These are phyloP conservation scores for Mucor ambiguus DNA, from an alignment of 371 early-diverging fungal genomes.

Conservation along the genomic window DNA sequence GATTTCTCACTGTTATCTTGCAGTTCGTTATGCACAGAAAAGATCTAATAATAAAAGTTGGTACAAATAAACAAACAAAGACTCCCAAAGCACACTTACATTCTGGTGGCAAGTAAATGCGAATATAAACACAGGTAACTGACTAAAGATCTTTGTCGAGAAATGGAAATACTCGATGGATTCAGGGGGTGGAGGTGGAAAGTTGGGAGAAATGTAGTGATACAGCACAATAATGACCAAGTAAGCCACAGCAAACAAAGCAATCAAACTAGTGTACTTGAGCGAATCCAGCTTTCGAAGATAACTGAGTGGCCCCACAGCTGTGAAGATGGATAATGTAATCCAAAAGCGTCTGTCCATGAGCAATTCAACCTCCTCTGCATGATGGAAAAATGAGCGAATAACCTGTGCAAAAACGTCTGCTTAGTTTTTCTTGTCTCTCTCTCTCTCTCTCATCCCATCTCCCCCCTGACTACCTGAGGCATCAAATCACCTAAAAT, in stretches of 20 bases:
- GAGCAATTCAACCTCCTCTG: slow-evolving; percentile 29
- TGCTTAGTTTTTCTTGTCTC: background rate
- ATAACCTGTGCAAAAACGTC: slow-evolving; percentile 27
- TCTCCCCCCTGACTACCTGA: slow-evolving; percentile 44
- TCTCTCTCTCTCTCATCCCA: background rate
- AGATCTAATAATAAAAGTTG: slow-evolving; percentile 58
- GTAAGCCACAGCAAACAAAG: slow-evolving; percentile 90
- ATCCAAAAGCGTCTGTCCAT: slow-evolving; percentile 86
- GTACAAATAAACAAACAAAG: background rate
- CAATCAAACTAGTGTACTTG: slow-evolving; percentile 92
- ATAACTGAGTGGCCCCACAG: slow-evolving; percentile 82
- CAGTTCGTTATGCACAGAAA: slow-evolving; percentile 93
- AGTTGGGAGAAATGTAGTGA: slow-evolving; percentile 66
- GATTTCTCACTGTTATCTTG: slow-evolving; percentile 73
- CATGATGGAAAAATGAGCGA: slow-evolving; percentile 32
- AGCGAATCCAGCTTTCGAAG: slow-evolving; percentile 90
- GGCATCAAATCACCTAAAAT: slow-evolving; percentile 96
- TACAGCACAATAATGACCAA: slow-evolving; percentile 87
- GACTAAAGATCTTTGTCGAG: slow-evolving; percentile 71
- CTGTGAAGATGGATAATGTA: slow-evolving; percentile 66
- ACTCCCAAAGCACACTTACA: slow-evolving; percentile 43
- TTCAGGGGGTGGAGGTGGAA: slow-evolving; percentile 46
- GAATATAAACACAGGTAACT: slow-evolving; percentile 98
- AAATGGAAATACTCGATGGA: slow-evolving; percentile 57
- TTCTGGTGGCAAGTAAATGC: slow-evolving; percentile 99